These are phyloP conservation scores for Epithele typhae DNA, from an alignment of 768 basidiomycete species.

Conservation along the genomic window DNA sequence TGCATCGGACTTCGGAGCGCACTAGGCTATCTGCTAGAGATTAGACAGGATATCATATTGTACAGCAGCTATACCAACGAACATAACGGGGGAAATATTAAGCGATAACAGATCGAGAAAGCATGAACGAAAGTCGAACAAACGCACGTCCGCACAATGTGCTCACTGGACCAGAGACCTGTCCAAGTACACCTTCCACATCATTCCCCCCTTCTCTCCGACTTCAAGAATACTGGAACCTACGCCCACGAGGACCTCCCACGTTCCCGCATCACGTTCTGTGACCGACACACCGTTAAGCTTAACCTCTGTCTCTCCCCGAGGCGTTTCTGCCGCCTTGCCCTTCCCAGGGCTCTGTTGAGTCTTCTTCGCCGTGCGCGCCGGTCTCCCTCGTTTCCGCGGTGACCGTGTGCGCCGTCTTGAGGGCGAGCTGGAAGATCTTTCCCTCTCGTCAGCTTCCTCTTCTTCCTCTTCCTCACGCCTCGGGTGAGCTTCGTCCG, in stretches of 20 bases:
- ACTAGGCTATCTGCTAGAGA: not conserved
- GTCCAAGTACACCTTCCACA: conserved; percentile 65
- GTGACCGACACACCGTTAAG: conserved; percentile 50
- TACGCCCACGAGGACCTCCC: conserved; percentile 56
- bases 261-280: conserved; percentile 47
- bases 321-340: conserved; percentile 17
- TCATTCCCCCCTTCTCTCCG: conserved; percentile 62
- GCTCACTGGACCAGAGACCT: conserved; percentile 3
- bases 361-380: conserved; percentile 10
- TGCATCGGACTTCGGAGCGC: too few species aligned
- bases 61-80: not conserved
- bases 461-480: conserved; percentile 22
- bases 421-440: not conserved
- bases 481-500: conserved; percentile 18
- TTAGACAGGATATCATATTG: not conserved
- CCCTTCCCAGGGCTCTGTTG: conserved; percentile 16
- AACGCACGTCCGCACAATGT: not conserved
- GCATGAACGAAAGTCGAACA: not conserved
- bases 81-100: not conserved
- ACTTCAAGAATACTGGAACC: conserved; percentile 68
- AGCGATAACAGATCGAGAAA: not conserved
- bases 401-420: conserved; percentile 14
- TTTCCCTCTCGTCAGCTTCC: conserved; percentile 6
- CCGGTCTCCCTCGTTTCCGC: conserved; percentile 16
- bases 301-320: conserved; percentile 54